Conservation (phyloP, 306 rosid species). For the Canavalia ensiformis region DNA sequence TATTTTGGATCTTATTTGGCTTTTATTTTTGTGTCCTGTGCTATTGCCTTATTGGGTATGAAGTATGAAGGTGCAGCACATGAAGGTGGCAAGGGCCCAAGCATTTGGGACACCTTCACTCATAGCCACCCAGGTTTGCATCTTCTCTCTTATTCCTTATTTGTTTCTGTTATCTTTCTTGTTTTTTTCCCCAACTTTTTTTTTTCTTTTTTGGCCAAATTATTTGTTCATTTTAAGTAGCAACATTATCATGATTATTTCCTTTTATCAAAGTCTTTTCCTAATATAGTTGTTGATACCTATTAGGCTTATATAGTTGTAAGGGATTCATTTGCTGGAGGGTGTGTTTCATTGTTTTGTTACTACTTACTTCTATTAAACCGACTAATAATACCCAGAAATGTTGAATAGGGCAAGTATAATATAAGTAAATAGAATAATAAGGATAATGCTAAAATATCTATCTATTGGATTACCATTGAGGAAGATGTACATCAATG, state of each 20-base stretch:
- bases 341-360: conserved; percentile 5
- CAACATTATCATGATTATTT: not conserved
- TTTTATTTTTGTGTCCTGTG: not conserved
- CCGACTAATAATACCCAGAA: not conserved
- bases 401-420: conserved; percentile 25
- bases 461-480: not conserved
- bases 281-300: not conserved
- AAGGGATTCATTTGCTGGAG: not conserved
- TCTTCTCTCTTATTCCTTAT: not conserved
- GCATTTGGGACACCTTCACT: conserved; percentile 77
- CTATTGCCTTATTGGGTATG: not conserved
- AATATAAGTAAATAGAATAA: not conserved
- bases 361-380: not conserved
- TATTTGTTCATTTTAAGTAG: not conserved
- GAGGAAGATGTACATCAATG: conserved; percentile 15
- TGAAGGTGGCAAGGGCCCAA: conserved; percentile 70
- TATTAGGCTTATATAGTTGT: not conserved
- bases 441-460: not conserved
- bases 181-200: not conserved
- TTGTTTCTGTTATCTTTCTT: not conserved
- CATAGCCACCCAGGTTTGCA: conserved; percentile 63
- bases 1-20: conserved; percentile 34
- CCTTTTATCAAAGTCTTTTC: conserved; percentile 3
- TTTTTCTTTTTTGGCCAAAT: not conserved
- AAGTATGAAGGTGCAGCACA: conserved; percentile 62